Conservation (phyloP, 352 stramenopile species). For the Phytophthora litchii region DNA sequence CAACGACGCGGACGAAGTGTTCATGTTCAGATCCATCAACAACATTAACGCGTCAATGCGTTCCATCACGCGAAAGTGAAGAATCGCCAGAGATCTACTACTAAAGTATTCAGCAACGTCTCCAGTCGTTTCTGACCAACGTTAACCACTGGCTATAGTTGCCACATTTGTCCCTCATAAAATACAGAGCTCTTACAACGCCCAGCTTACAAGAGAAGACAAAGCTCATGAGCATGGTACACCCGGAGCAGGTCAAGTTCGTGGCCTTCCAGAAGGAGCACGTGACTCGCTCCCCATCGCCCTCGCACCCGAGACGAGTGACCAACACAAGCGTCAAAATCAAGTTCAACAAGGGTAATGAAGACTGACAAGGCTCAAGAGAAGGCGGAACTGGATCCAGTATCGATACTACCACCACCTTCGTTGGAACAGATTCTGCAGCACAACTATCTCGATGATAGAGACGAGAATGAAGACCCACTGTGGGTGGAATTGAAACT, state of each 20-base stretch:
- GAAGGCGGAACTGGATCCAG: neutral
- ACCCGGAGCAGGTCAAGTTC: constrained; percentile 42
- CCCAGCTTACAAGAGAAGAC: too few species aligned
- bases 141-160: constrained; percentile 4
- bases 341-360: neutral
- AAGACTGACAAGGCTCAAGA: too few species aligned
- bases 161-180: too few species aligned
- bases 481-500: constrained; percentile 41
- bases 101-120: constrained; percentile 2
- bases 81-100: constrained; percentile 3
- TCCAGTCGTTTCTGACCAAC: constrained; percentile 16
- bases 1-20: constrained; percentile 4
- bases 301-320: too few species aligned
- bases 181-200: too few species aligned
- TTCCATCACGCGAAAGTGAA: constrained; percentile 5
- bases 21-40: neutral
- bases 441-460: constrained; percentile 29
- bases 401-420: constrained; percentile 11
- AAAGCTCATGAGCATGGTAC: constrained; percentile 56
- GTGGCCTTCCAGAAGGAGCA: constrained; percentile 41
- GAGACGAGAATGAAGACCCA: constrained; percentile 24
- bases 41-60: neutral
- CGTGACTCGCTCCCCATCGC: too few species aligned
- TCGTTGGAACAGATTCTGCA: constrained; percentile 35
- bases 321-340: constrained; percentile 5